Evolutionary conservation across 192 early-diverging fungal species (phyloP), one percentile per base, ranked within the genome.

Genomic region (Globomyces pollinis-pini): DNA sequence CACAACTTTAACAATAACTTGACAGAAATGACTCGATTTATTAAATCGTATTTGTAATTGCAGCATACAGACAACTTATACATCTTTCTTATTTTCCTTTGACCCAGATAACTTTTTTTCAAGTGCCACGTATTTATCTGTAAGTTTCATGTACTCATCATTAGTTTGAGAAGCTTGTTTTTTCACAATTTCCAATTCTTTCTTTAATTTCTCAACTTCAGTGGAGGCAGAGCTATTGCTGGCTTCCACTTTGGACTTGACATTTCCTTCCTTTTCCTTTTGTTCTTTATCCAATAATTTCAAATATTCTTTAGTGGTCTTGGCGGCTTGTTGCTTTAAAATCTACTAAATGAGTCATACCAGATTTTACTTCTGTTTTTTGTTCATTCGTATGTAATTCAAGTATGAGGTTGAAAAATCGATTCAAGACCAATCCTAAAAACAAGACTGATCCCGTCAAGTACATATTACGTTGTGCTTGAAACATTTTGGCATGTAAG

Each of bases 391-490:
- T 42, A 21, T 58, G 23, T 57, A 71, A 50, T 47, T 71, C 69
- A 18, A 60, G 21, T 43, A 71, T 51, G 57, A 71, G 59, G 15
- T 54, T 38, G 36, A 62, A 42, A 45, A 66, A 71, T 26, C 69
- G 69, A 57, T 66, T 60, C 16, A 71, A 38, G 1, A 71, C 41
- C 18, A 71, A 32, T 15, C 64, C 66, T 12, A 71, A 50, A 30
- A 71, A 71, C 3, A 71, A 29, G 0, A 71, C 69, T 1, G 69
- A 67, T 8, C 69, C 69, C 12, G 69, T 71, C 12, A 71, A 50
- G 47, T 71, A 71, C 50, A 71, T 55, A 38, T 71, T 71, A n/a
- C 69, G 24, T 57, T 71, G 69, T n/a, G 67, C 69, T 28, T 67
- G 50, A 23, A 71, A 66, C 38, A 53, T 23, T 26, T 56, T 50